Conservation (phyloP, 1,284 basidiomycete genomes). For the Irpex sp. region DNA sequence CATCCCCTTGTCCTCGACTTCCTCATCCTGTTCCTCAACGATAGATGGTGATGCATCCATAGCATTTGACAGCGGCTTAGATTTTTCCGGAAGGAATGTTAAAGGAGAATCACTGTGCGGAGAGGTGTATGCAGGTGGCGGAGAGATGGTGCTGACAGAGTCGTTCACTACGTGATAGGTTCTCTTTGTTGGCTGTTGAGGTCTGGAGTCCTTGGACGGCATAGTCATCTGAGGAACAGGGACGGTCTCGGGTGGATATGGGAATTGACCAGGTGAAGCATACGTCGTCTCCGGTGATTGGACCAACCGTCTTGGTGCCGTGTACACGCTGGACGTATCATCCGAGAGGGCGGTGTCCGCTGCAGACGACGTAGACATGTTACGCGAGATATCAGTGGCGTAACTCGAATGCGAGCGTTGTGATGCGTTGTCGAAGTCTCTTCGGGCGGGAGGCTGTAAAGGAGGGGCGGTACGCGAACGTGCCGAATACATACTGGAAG, state of each 20-base stretch:
- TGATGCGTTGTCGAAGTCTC: conserved; percentile 18
- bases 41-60: neutral
- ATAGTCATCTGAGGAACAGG: neutral
- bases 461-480: conserved; percentile 11
- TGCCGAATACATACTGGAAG: conserved; percentile 12
- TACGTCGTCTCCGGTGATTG: conserved; percentile 8
- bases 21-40: neutral
- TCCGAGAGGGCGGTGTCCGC: conserved; percentile 18
- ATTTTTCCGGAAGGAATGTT: neutral
- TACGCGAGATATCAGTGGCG: conserved; percentile 19
- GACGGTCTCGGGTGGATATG: conserved; percentile 2
- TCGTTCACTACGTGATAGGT: conserved; percentile 28
- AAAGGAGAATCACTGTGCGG: conserved; percentile 19
- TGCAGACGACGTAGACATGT: conserved; percentile 13
- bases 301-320: neutral
- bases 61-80: neutral
- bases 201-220: conserved; percentile 22
- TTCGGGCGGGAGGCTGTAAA: conserved; percentile 18
- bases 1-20: neutral
- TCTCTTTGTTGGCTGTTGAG: conserved; percentile 22
- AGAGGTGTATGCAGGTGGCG: conserved; percentile 28
- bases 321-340: conserved; percentile 4
- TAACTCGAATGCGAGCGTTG: conserved; percentile 13
- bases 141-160: conserved; percentile 23
- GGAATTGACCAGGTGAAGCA: conserved; percentile 1